Conservation (phyloP, 805 yeast species). For the Starmerella cellae region DNA sequence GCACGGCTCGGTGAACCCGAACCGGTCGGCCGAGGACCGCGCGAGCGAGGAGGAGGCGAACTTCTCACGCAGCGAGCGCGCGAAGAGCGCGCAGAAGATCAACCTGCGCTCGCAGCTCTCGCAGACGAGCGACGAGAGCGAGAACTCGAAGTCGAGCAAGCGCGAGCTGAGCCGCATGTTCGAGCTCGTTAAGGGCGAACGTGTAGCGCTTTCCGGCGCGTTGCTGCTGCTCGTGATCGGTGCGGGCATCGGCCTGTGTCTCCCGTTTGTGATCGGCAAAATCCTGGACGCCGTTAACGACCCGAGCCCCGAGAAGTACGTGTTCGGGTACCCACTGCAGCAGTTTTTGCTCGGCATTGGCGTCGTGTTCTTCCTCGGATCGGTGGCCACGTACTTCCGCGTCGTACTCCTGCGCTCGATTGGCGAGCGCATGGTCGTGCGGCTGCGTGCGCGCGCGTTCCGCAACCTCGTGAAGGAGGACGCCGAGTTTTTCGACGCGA, state of each 20-base stretch:
- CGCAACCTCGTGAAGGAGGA: slow-evolving; percentile 72
- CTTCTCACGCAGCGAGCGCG: slow-evolving; percentile 22
- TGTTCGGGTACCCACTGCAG: slow-evolving; percentile 48
- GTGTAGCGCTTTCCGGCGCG: slow-evolving; percentile 45
- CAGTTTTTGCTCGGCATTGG: slow-evolving; percentile 53
- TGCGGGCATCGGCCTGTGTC: slow-evolving; percentile 64
- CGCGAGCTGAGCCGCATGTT: slow-evolving; percentile 38
- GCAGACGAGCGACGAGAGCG: slow-evolving; percentile 5
- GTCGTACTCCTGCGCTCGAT: slow-evolving; percentile 59
- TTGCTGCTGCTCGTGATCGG: slow-evolving; percentile 51
- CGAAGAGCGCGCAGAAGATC: slow-evolving; percentile 22
- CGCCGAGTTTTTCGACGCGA: slow-evolving; percentile 76
- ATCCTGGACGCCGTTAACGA: slow-evolving; percentile 58
- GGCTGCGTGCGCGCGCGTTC: slow-evolving; percentile 64
- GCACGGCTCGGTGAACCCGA: neutral
- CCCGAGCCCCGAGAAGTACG: slow-evolving; percentile 26
- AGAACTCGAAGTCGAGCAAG: slow-evolving; percentile 12
- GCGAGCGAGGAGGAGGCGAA: neutral
- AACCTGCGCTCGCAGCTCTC: slow-evolving; percentile 26
- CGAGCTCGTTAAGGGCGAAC: slow-evolving; percentile 44
- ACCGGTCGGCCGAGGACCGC: neutral
- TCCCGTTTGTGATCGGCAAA: slow-evolving; percentile 77
- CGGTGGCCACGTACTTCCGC: slow-evolving; percentile 68
- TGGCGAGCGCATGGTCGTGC: slow-evolving; percentile 79
- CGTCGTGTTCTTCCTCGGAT: slow-evolving; percentile 56